Percentiles rank a stretch among this genome's conserved stretches.
Evolutionary conservation across 1,139 yeast species (phyloP).

Genomic region (Zygoascus meyerae): DNA sequence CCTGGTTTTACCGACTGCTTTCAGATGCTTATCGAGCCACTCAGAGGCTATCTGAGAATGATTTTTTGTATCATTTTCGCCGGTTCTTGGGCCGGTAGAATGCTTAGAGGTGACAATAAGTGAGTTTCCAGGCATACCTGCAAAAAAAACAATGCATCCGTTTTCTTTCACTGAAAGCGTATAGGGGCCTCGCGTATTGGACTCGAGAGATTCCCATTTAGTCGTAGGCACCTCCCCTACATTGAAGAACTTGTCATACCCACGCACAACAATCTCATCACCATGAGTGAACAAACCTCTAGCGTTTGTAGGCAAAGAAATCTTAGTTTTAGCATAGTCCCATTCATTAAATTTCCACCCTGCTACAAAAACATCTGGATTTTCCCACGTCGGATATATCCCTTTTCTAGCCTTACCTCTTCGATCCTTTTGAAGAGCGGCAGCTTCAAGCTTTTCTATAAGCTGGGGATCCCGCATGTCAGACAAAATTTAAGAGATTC

Average conservation of each 20-base stretch:
- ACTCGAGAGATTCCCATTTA: slow-evolving; percentile 42
- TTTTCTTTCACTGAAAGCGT: slow-evolving; percentile 80
- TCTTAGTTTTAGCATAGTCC: slow-evolving; percentile 62
- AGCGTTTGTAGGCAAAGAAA: slow-evolving; percentile 63
- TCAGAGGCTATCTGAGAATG: slow-evolving; percentile 72
- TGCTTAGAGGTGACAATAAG: slow-evolving; percentile 82
- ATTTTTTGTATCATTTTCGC: slow-evolving; percentile 44
- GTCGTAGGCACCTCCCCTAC: slow-evolving; percentile 59
- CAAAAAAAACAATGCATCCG: slow-evolving; percentile 83
- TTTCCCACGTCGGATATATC: slow-evolving; percentile 28
- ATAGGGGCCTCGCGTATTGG: slow-evolving; percentile 66
- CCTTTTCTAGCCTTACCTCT: slow-evolving; percentile 24
- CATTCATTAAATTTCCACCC: slow-evolving; percentile 86
- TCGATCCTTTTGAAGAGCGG: slow-evolving; percentile 9
- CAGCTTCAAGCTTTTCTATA: slow-evolving; percentile 7
- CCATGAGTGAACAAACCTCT: slow-evolving; percentile 73
- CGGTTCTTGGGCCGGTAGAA: slow-evolving; percentile 60
- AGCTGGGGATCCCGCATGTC: slow-evolving; percentile 9
- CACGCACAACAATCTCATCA: slow-evolving; percentile 62
- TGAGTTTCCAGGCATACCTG: slow-evolving; percentile 71
- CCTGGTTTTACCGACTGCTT: slow-evolving; percentile 36
- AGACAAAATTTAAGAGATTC: too few species aligned
- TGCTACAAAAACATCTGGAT: slow-evolving; percentile 24
- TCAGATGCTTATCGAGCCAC: slow-evolving; percentile 52
- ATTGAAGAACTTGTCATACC: slow-evolving; percentile 93